These are phyloP conservation scores for Isabelozyma pseudorhagii DNA, from an alignment of 805 yeast genomes.

Conservation along the genomic window DNA sequence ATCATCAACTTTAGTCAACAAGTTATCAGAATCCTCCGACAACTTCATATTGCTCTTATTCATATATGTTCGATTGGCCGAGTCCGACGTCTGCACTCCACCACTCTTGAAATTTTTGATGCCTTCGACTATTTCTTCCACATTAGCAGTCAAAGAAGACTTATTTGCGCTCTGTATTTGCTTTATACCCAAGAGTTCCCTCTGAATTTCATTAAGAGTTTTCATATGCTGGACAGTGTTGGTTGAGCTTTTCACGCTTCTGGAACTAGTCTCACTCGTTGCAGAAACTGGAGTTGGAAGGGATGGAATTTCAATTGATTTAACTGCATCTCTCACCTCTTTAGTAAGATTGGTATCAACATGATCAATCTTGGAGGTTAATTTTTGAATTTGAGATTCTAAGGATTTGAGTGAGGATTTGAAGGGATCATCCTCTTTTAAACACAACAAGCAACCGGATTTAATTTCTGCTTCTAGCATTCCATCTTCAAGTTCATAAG, in stretches of 20 bases:
- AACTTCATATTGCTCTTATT: conserved; percentile 69
- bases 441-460: conserved; percentile 57
- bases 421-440: conserved; percentile 45
- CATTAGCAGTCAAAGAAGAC: conserved; percentile 36
- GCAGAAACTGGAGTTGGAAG: conserved; percentile 6
- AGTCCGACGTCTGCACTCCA: conserved; percentile 34
- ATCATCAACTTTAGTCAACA: conserved; percentile 83
- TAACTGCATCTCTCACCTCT: conserved; percentile 15
- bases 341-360: conserved; percentile 9
- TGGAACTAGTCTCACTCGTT: conserved; percentile 3
- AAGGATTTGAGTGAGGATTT: conserved; percentile 13
- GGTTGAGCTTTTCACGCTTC: background rate
- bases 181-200: conserved; percentile 56
- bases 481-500: conserved; percentile 79
- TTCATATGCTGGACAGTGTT: conserved; percentile 9
- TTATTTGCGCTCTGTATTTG: conserved; percentile 52
- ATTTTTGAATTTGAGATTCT: conserved; percentile 14
- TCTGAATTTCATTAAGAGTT: conserved; percentile 45
- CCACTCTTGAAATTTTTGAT: conserved; percentile 51
- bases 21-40: conserved; percentile 69
- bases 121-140: conserved; percentile 42
- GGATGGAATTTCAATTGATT: conserved; percentile 16
- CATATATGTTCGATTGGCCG: conserved; percentile 58
- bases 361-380: conserved; percentile 15
- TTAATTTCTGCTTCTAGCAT: conserved; percentile 51